phyloP scores from a whole-genome alignment of 2,329 filamentous ascomycete genomes.

The Pseudogymnoascus verrucosus region DNA sequence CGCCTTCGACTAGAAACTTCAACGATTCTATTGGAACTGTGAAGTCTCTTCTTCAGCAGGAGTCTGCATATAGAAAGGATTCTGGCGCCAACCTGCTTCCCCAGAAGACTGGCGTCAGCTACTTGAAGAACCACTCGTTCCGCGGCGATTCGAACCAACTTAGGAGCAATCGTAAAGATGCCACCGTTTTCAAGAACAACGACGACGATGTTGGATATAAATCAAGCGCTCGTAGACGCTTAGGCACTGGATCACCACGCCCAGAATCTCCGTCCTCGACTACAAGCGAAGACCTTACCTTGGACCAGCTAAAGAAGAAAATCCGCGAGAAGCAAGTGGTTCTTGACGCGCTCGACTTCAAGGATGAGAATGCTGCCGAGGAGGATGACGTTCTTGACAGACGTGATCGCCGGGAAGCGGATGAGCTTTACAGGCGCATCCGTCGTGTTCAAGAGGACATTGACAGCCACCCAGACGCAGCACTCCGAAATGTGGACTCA shows the following conservation, averaged over 20 bases:
- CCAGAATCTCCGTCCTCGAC: slow-evolving; percentile 66
- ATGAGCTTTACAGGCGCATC: slow-evolving; percentile 89
- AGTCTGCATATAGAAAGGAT: slow-evolving; percentile 82
- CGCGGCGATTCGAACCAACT: slow-evolving; percentile 52
- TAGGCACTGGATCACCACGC: slow-evolving; percentile 64
- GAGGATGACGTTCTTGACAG: slow-evolving; percentile 89
- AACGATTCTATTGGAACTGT: slow-evolving; percentile 88
- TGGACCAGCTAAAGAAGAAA: slow-evolving; percentile 87
- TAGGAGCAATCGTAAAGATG: slow-evolving; percentile 71
- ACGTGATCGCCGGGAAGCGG: slow-evolving; percentile 81
- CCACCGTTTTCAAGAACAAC: slow-evolving; percentile 93
- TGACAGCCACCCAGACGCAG: slow-evolving; percentile 76
- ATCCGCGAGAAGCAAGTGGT: slow-evolving; percentile 91
- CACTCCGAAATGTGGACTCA: slow-evolving; percentile 63
- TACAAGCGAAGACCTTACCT: slow-evolving; percentile 64
- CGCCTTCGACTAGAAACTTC: slow-evolving; percentile 88
- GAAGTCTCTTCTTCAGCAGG: slow-evolving; percentile 79
- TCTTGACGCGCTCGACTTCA: slow-evolving; percentile 92
- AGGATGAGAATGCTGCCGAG: slow-evolving; percentile 80
- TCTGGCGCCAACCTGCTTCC: slow-evolving; percentile 85
- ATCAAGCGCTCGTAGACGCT: slow-evolving; percentile 81
- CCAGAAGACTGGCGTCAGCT: slow-evolving; percentile 96
- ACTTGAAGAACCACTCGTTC: slow-evolving; percentile 93
- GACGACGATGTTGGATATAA: slow-evolving; percentile 87
- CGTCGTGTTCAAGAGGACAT: slow-evolving; percentile 91